A percentile compares a stretch with the other conserved stretches of the same genome.
Evolutionary conservation across 2,329 filamentous ascomycete genomes (phyloP).

Genomic region (Xylariaceae sp.): DNA sequence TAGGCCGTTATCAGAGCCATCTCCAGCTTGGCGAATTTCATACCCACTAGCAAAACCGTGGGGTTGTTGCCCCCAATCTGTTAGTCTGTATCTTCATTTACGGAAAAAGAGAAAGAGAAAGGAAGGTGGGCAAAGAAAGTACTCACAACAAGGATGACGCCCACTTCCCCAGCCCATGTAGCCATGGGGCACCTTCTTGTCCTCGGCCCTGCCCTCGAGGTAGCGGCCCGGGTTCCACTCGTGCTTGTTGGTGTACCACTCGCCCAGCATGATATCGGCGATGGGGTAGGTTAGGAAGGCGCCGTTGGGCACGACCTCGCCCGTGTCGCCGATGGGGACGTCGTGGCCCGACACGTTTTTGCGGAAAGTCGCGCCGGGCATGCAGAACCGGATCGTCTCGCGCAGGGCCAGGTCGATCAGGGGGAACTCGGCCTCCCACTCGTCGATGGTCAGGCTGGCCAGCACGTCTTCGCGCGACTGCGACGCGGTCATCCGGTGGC

Average conservation of each 20-base stretch:
- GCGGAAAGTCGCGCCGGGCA: conserved; percentile 44
- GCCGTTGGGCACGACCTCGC: conserved; percentile 44
- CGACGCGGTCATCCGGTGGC: conserved; percentile 32
- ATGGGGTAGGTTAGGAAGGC: conserved; percentile 42
- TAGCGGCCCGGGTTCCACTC: conserved; percentile 43
- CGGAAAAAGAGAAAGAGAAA: conserved; percentile 3
- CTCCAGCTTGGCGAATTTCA: conserved; percentile 43
- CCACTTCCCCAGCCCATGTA: conserved; percentile 25
- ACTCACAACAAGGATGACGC: conserved; percentile 36
- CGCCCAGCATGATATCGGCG: conserved; percentile 42
- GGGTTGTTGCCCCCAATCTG: too few relatives aligned
- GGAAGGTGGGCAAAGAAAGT: conserved; percentile 1
- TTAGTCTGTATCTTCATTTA: too few relatives aligned
- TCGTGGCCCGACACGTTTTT: conserved; percentile 43
- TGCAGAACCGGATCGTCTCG: conserved; percentile 48
- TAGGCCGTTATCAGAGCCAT: conserved; percentile 43
- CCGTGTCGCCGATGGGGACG: conserved; percentile 39
- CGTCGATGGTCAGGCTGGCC: conserved; percentile 41
- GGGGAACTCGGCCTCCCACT: conserved; percentile 52
- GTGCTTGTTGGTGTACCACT: conserved; percentile 37
- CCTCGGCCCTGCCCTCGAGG: conserved; percentile 38
- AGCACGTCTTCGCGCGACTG: conserved; percentile 36
- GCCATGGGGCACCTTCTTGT: conserved; percentile 25
- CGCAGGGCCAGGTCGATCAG: conserved; percentile 45
- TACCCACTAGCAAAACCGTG: too few relatives aligned